Conservation (phyloP, 2,329 filamentous ascomycete species). For the Aspergillus sp. region DNA sequence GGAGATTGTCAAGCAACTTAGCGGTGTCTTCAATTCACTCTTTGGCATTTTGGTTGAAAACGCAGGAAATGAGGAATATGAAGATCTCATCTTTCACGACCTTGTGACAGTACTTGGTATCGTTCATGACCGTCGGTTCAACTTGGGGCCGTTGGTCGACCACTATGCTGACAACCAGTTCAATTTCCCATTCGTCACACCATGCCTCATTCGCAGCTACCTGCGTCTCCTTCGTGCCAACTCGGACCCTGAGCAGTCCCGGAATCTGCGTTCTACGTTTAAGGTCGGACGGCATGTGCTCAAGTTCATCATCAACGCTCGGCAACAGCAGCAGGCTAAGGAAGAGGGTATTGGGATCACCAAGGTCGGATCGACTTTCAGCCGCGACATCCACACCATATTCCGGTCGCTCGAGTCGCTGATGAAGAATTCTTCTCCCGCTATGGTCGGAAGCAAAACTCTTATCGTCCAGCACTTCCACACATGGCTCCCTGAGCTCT, state of each 20-base stretch:
- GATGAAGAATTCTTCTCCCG: conserved; percentile 80
- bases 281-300: conserved; percentile 91
- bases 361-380: conserved; percentile 64
- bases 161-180: conserved; percentile 83
- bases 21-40: conserved; percentile 80
- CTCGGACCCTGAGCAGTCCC: conserved; percentile 72
- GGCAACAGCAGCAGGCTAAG: conserved; percentile 79
- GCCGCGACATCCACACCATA: conserved; percentile 72
- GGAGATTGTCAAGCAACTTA: conserved; percentile 90
- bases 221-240: conserved; percentile 75
- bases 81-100: conserved; percentile 86
- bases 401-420: conserved; percentile 85
- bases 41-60: conserved; percentile 89
- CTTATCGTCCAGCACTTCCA: conserved; percentile 94
- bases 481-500: conserved; percentile 89
- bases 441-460: conserved; percentile 89
- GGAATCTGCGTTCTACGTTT: conserved; percentile 81
- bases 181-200: conserved; percentile 86
- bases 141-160: conserved; percentile 82
- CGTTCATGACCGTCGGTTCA: conserved; percentile 89
- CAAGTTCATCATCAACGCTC: conserved; percentile 87
- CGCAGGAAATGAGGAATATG: conserved; percentile 83
- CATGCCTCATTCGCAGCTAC: conserved; percentile 81
- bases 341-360: conserved; percentile 82
- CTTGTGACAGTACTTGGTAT: conserved; percentile 86